A percentile compares a stretch with the other conserved stretches of the same genome.
Conservation (phyloP, 805 yeast species). For the Brettanomyces anomalus region DNA sequence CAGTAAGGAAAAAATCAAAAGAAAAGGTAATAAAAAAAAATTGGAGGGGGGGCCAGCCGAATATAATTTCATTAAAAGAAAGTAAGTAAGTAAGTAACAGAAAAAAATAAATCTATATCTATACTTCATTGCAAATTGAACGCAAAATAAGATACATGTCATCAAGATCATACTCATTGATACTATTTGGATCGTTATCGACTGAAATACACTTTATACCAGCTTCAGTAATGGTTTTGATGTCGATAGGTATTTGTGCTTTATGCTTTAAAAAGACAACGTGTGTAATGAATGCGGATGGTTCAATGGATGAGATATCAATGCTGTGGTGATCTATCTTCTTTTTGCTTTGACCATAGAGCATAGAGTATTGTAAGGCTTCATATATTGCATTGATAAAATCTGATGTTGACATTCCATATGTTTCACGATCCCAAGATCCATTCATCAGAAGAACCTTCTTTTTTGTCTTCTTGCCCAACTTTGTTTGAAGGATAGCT, state of each 20-base stretch:
- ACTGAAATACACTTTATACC: conserved; percentile 43
- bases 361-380: conserved; percentile 47
- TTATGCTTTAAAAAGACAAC: conserved; percentile 44
- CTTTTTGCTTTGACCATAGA: conserved; percentile 6
- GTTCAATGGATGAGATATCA: conserved; percentile 7
- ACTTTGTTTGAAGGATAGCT: conserved; percentile 30
- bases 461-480: conserved; percentile 18
- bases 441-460: conserved; percentile 70
- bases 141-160: conserved; percentile 23
- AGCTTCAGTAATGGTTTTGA: conserved; percentile 25
- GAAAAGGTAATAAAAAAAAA: no score
- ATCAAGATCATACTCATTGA: conserved; percentile 30
- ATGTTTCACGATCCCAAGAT: conserved; percentile 69
- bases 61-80: no score
- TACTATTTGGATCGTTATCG: conserved; percentile 14
- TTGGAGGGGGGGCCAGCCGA: no score
- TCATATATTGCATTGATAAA: conserved; percentile 47
- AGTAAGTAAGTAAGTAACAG: no score
- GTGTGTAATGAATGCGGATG: conserved; percentile 46
- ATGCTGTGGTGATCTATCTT: conserved; percentile 3
- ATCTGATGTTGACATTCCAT: conserved; percentile 51
- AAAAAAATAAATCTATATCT: no score
- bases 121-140: background rate
- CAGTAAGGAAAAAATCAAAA: no score
- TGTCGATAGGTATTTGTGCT: conserved; percentile 40